Evolutionary conservation across 2,329 filamentous ascomycete species (phyloP), one percentile per base, ranked within the genome.

Genomic region (Pseudogymnoascus sp.): DNA sequence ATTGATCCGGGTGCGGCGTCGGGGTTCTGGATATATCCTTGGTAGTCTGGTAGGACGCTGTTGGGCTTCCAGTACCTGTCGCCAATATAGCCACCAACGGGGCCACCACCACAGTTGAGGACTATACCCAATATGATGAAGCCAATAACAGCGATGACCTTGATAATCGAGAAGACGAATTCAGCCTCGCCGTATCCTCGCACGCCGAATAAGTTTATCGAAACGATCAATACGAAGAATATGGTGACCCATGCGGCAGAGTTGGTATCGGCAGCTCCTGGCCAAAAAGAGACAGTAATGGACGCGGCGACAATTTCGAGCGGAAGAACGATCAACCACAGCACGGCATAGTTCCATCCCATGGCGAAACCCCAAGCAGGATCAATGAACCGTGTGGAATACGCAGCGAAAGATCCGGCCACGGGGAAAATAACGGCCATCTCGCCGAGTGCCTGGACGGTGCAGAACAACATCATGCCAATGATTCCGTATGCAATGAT

Each of bases 321-420:
- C 0, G 92, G 92, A 60, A 96, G 76, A 0, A 92, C 86, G 50
- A 92, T 83, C 1, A 96, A 81, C 91, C 92, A 96, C 76, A 95
- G 89, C 67, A 96, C 74, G 2, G 90, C 90, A 75, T 96, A 96
- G 70, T 96, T 96, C 91, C 91, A 96, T 11, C 91, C 92, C 87
- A 95, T 93, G 53, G 92, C 90, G 71, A 96, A 96, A 0, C 92
- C 93, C 91, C 91, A 96, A 0, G 93, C 93, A 0, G 93, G 93
- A 71, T 97, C 93, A n/a, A 97, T 78, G 71, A 97, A 97, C 15
- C 93, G 86, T 21, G 92, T 96, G 11, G 92, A 93, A 77, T 93
- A 97, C 7, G 91, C 88, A 2, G 91, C 90, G 73, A 97, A 97
- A 4, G 91, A 96, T 64, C 93, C 93, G n/a, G 93, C 90, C n/a